These are phyloP conservation scores for Quercus phellos DNA, from an alignment of 331 rosid species.

Conservation along the genomic window DNA sequence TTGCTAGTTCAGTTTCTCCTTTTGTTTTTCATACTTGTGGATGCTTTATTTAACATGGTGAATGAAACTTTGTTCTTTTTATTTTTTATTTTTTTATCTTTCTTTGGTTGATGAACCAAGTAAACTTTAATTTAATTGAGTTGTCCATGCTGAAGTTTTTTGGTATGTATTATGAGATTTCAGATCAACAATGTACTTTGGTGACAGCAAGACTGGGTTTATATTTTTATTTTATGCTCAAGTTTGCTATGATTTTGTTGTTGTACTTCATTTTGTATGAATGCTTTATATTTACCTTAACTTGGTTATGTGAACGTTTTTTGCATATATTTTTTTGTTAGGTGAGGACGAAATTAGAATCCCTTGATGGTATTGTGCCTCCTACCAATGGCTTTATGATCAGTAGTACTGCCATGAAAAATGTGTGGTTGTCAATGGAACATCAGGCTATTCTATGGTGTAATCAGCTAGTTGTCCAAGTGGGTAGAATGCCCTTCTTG, in stretches of 20 bases:
- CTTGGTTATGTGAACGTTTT: slow-evolving; percentile 13
- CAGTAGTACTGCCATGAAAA: slow-evolving; percentile 87
- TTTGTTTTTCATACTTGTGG: neutral
- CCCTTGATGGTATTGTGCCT: slow-evolving; percentile 92
- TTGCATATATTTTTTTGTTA: slow-evolving; percentile 23
- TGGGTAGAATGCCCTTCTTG: slow-evolving; percentile 34
- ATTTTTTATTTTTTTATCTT: neutral
- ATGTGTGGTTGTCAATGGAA: slow-evolving; percentile 99
- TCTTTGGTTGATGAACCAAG: neutral
- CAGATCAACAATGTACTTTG: neutral
- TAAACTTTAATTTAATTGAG: neutral
- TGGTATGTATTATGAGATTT: neutral
- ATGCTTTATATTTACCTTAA: slow-evolving; percentile 18
- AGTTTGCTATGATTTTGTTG: slow-evolving; percentile 6
- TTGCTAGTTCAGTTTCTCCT: neutral
- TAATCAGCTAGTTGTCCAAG: slow-evolving; percentile 91
- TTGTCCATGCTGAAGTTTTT: neutral
- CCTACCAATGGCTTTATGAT: slow-evolving; percentile 96
- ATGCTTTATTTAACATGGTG: neutral
- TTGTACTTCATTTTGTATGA: neutral
- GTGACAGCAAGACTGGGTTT: too few species aligned
- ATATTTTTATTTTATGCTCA: neutral
- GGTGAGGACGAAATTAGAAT: slow-evolving; percentile 78
- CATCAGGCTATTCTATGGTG: slow-evolving; percentile 99
- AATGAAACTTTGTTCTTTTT: neutral